These are phyloP conservation scores for Eucalyptus sp. DNA, from an alignment of 345 rosid genomes.

Conservation along the genomic window DNA sequence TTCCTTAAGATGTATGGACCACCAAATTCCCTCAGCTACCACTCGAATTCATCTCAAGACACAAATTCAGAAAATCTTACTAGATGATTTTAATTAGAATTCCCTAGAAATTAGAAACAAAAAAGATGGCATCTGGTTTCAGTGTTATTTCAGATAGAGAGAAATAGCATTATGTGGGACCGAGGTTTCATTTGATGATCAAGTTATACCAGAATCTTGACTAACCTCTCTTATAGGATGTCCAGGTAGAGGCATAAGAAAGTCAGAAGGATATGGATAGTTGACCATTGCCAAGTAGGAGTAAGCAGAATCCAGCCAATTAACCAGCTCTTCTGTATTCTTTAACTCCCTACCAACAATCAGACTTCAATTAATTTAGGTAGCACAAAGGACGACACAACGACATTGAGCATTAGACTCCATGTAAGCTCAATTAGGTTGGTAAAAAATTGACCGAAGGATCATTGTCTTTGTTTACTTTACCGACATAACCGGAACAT, in stretches of 20 bases:
- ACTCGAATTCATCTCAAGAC: neutral
- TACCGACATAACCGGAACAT: slow-evolving; percentile 70
- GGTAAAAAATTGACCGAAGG: neutral
- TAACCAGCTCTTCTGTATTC: slow-evolving; percentile 39
- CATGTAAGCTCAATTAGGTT: neutral
- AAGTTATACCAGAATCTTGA: neutral
- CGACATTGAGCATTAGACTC: neutral
- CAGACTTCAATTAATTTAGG: neutral
- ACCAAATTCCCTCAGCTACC: neutral
- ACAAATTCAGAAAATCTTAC: neutral
- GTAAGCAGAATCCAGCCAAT: slow-evolving; percentile 89
- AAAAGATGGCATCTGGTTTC: neutral
- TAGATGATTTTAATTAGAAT: neutral
- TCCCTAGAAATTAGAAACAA: neutral
- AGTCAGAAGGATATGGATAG: slow-evolving; percentile 72
- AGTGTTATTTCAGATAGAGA: neutral
- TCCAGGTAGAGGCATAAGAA: slow-evolving; percentile 94
- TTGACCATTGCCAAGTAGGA: slow-evolving; percentile 92
- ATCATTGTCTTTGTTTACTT: neutral
- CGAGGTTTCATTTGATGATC: neutral
- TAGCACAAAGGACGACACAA: neutral
- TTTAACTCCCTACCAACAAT: slow-evolving; percentile 46
- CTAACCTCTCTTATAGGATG: slow-evolving; percentile 84
- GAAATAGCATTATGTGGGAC: neutral
- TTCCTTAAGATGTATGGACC: neutral